Evolutionary conservation across 2,329 filamentous ascomycete species (phyloP).

Genomic region (Epichloe uncinata): DNA sequence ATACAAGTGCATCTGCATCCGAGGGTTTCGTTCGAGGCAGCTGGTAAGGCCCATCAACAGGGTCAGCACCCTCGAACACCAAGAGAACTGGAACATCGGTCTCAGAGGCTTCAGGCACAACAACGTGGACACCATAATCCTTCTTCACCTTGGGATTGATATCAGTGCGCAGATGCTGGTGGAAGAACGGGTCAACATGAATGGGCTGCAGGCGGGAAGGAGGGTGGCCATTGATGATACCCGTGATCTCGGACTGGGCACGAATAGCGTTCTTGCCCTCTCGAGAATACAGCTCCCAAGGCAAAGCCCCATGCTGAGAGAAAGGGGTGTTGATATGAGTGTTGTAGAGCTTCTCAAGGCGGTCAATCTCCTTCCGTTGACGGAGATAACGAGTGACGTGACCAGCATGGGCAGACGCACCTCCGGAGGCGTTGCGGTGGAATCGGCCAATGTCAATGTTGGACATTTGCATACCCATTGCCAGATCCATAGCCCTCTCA

Average conservation of each 20-base stretch:
- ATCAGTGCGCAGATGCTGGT: conserved; percentile 55
- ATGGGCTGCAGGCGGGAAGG: conserved; percentile 56
- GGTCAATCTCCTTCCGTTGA: conserved; percentile 66
- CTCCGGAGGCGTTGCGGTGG: conserved; percentile 59
- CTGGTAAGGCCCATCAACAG: conserved; percentile 33
- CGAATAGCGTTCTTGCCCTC: conserved; percentile 73
- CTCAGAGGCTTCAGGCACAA: conserved; percentile 53
- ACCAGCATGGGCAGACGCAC: conserved; percentile 65
- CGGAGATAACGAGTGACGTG: conserved; percentile 81
- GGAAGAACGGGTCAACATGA: conserved; percentile 65
- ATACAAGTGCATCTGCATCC: conserved; percentile 35
- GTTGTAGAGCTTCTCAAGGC: conserved; percentile 66
- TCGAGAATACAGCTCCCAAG: conserved; percentile 80
- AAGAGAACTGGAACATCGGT: conserved; percentile 51
- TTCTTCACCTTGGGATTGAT: conserved; percentile 50
- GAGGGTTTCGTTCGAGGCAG: conserved; percentile 41
- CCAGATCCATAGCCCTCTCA: conserved; percentile 77
- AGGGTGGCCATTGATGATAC: conserved; percentile 60
- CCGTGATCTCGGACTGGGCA: conserved; percentile 61
- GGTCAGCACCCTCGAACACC: conserved; percentile 57
- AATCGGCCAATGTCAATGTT: conserved; percentile 72
- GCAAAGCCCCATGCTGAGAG: conserved; percentile 53
- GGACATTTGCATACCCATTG: conserved; percentile 73
- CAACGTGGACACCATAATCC: conserved; percentile 58
- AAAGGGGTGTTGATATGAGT: conserved; percentile 78